Percentiles rank a stretch among this genome's conserved stretches.
Evolutionary conservation across 345 rosid genomes (phyloP).

Genomic region (Trapa incisa): DNA sequence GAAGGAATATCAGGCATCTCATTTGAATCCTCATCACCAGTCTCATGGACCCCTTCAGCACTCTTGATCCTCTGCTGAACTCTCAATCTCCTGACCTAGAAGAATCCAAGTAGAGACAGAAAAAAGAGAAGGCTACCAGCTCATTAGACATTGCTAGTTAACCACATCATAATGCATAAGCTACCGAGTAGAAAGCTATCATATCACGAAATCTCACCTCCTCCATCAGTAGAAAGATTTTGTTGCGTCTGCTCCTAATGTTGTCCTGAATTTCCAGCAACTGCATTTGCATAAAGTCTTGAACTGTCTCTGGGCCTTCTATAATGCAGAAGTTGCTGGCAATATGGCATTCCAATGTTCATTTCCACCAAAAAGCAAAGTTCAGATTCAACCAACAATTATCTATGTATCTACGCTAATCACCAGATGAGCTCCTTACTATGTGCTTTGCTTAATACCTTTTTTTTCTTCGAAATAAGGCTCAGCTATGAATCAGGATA

Average conservation of each 20-base stretch:
- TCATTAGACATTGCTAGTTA: not conserved
- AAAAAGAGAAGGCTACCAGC: not conserved
- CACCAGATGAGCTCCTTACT: not conserved
- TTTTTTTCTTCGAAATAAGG: not conserved
- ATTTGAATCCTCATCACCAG: constrained; percentile 34
- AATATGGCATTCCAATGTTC: not conserved
- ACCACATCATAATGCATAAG: not conserved
- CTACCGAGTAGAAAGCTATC: not conserved
- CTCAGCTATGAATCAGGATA: not conserved
- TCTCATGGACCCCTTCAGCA: constrained; percentile 21
- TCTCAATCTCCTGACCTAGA: constrained; percentile 68
- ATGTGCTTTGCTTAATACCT: not conserved
- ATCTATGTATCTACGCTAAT: no score
- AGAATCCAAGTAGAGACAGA: not conserved
- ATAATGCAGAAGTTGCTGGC: constrained; percentile 80
- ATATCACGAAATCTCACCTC: constrained; percentile 32
- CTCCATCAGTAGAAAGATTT: constrained; percentile 95
- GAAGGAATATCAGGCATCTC: constrained; percentile 97
- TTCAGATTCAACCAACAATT: not conserved
- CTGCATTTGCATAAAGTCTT: constrained; percentile 86
- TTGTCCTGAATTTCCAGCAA: constrained; percentile 66
- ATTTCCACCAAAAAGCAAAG: not conserved
- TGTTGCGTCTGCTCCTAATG: constrained; percentile 78
- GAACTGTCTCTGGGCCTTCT: constrained; percentile 89
- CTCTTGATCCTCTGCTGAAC: constrained; percentile 71